Evolutionary conservation across 768 basidiomycete genomes (phyloP), one percentile per base, ranked within the genome.

Genomic region (Suillus placidus): DNA sequence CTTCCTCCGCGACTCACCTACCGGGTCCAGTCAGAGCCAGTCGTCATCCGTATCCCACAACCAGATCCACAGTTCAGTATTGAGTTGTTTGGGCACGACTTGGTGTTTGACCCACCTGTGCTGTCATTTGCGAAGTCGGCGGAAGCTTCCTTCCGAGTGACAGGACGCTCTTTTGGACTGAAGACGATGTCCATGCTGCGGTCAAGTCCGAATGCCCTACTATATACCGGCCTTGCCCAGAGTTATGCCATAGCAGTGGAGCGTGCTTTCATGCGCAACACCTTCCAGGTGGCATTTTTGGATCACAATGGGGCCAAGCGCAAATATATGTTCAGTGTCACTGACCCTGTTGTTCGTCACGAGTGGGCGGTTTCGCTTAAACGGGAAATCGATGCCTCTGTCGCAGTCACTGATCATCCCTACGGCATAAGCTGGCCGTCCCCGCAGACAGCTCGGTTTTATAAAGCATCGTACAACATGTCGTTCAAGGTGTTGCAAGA

Each of bases 241-340:
- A 94, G 90, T 74, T 89, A 86, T 70, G 82, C 88, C 6, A 81
- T 99, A 71, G 82, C 85, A 26, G 88, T 97, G 66, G 95, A 97
- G 73, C 90, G 95, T 23, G 89, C 94, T 0, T 98, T 98, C 80
- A 98, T 98, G 97, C 87, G 90, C 65, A 92, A 98, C 74, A 97
- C 96, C 0, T 96, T 99, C 84, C 94, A 97, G 75, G 79, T 98
- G 40, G 89, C 94, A 2, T 98, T 99, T 80, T 68, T 82, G 45
- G 88, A 88, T 70, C 87, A 90, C 68, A 73, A 81, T 38, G 87
- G 88, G 37, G 66, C 80, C 62, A 92, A 91, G 77, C 86, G 95
- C 69, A 88, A 90, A 72, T 99, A 99, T 79, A 95, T 97, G 89
- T 98, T 97, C 82, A 95, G 93, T 68, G 88, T 97, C 51, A 87